Evolutionary conservation across 306 rosid genomes (phyloP), one percentile per base, ranked within the genome.

Genomic region (Prunus dulcis): DNA sequence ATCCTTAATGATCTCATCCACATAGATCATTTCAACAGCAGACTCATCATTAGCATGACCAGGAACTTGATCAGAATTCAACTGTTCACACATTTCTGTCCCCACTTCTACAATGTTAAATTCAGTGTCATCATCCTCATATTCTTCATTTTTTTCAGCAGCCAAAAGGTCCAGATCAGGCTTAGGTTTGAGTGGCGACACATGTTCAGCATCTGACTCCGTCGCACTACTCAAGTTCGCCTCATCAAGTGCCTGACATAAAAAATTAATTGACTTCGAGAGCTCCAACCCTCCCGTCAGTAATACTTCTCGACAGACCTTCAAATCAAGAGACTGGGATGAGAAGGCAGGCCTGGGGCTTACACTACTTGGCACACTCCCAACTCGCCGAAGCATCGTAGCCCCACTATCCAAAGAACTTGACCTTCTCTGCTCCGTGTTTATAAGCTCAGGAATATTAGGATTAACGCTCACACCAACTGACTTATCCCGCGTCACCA

Each of bases 211-310:
- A 65, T 81, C 79, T 50, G 41, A 73, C 66, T 22, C 64, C 12
- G 57, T 73, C 22, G 82, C 74, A 76, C 78, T 43, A 82, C 67
- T 70, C 43, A 84, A 55, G 76, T 70, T 83, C 69, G 58, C 87
- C 75, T 86, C 92, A 64, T 87, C 96, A 68, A 93, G 84, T 76
- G 87, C 84, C 82, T 84, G 82, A 79, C 84, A 90, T 22, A 93
- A 63, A 58, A 86, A 76, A 76, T 50, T 71, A 70, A 90, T 85
- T 32, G 97, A 93, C 72, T 87, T 85, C 11, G 93, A 84, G 77
- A 93, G 84, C 76, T 86, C 86, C 74, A 86, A 76, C 51, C 82
- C 80, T 53, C 87, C 81, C 57, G 79, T 86, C 78, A 73, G 72
- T 86, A 85, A 69, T 27, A 75, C 79, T 61, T 90, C 92, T 30